Conservation (phyloP, 2,329 filamentous ascomycete species). For the Exutisphaerella laricina region DNA sequence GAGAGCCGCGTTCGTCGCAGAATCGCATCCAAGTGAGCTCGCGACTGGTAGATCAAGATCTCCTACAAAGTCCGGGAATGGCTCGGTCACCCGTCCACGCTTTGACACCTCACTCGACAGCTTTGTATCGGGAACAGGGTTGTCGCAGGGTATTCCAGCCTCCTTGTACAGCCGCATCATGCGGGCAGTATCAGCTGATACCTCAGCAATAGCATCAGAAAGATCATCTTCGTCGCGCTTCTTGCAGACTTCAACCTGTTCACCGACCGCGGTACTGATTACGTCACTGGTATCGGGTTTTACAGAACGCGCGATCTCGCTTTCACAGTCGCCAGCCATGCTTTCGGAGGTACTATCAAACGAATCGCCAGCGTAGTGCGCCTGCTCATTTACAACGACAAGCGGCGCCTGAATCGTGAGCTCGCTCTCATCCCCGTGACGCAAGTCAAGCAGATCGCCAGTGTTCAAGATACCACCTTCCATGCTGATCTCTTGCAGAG, state of each 20-base stretch:
- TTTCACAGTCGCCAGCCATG: background rate
- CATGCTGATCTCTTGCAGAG: conserved; percentile 15
- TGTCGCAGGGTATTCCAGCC: background rate
- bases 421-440: background rate
- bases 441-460: conserved; percentile 18
- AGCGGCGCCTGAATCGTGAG: background rate
- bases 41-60: background rate
- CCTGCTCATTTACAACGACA: background rate
- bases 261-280: conserved; percentile 2
- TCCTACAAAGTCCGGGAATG: background rate
- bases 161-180: conserved; percentile 1
- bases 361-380: no score
- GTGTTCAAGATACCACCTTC: conserved; percentile 12
- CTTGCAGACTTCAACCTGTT: background rate
- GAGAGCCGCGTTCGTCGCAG: background rate
- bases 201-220: background rate
- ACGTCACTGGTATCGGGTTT: background rate
- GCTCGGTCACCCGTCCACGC: background rate
- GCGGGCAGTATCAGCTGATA: background rate
- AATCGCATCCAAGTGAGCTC: background rate
- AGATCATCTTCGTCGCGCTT: background rate
- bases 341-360: conserved; percentile 1
- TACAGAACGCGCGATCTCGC: background rate
- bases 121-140: background rate
- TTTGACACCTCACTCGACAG: background rate